phyloP scores from a whole-genome alignment of 1,284 basidiomycete species.

The Chalciporus sp. region DNA sequence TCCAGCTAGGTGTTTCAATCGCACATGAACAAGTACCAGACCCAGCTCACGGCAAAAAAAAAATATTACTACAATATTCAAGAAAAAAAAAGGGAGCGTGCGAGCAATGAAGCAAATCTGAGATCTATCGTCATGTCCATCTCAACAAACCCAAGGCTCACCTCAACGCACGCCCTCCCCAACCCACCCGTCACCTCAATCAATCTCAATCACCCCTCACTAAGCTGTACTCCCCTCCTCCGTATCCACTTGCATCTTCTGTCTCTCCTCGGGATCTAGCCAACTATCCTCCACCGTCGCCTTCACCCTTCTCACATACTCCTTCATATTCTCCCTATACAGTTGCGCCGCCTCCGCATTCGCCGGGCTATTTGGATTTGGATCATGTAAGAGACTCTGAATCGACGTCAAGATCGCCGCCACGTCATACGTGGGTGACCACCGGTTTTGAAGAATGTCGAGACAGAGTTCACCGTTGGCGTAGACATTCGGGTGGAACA shows the following conservation, averaged over 20 bases:
- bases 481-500: constrained; percentile 99
- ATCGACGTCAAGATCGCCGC: constrained; percentile 97
- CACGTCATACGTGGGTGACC: constrained; percentile 98
- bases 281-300: constrained; percentile 90
- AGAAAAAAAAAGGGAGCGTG: background rate
- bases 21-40: background rate
- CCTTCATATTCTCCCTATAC: constrained; percentile 98
- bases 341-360: constrained; percentile 97
- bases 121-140: background rate
- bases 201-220: background rate
- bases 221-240: constrained; percentile 12
- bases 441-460: constrained; percentile 97
- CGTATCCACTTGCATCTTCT: constrained; percentile 40
- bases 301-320: constrained; percentile 91
- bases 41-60: background rate
- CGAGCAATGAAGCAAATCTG: background rate
- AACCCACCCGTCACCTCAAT: too few relatives aligned
- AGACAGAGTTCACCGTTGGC: constrained; percentile 97
- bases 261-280: constrained; percentile 80
- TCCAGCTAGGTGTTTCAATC: background rate
- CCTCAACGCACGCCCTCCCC: background rate
- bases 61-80: background rate
- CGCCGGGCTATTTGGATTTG: constrained; percentile 96
- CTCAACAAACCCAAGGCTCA: background rate
- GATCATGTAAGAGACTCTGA: constrained; percentile 94